These are phyloP conservation scores for Golubevia pallescens DNA, from an alignment of 1,284 basidiomycete genomes.

Conservation along the genomic window DNA sequence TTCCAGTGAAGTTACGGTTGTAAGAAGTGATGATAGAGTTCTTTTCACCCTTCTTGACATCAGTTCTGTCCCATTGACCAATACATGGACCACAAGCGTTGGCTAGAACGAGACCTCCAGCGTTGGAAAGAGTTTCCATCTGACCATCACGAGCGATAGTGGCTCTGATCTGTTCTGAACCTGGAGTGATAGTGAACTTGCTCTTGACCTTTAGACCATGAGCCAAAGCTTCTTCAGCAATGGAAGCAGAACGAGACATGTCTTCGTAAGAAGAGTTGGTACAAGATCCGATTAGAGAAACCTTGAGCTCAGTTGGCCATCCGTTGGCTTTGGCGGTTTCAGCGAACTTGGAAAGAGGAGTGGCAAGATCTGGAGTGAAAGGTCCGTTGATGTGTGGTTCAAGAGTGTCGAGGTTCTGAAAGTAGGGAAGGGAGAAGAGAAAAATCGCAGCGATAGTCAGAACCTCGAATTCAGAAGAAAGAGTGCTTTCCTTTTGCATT, in stretches of 20 bases:
- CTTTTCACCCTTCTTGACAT: conserved; percentile 93
- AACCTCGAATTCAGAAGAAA: too few relatives aligned
- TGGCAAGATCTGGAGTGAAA: conserved; percentile 70
- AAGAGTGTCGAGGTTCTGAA: conserved; percentile 87
- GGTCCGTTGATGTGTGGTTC: conserved; percentile 99
- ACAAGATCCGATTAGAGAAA: conserved; percentile 97
- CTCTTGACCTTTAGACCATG: conserved; percentile 90
- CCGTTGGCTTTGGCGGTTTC: conserved; percentile 89
- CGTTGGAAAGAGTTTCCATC: conserved; percentile 82
- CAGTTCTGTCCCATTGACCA: conserved; percentile 96
- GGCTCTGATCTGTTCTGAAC: conserved; percentile 96
- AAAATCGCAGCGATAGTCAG: too few relatives aligned
- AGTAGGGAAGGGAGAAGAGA: background rate
- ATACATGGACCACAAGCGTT: conserved; percentile 99
- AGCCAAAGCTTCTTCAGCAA: conserved; percentile 82
- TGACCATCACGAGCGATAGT: conserved; percentile 96
- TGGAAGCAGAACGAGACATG: conserved; percentile 95
- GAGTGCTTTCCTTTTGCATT: too few relatives aligned
- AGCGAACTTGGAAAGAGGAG: conserved; percentile 86
- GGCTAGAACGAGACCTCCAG: conserved; percentile 91
- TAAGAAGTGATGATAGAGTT: conserved; percentile 97
- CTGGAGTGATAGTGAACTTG: conserved; percentile 96
- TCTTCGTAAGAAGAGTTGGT: conserved; percentile 99
- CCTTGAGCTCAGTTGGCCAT: conserved; percentile 97
- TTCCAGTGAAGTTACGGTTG: conserved; percentile 99